Conservation (phyloP, 202 grass and related monocot species). For the Carex arenaria region DNA sequence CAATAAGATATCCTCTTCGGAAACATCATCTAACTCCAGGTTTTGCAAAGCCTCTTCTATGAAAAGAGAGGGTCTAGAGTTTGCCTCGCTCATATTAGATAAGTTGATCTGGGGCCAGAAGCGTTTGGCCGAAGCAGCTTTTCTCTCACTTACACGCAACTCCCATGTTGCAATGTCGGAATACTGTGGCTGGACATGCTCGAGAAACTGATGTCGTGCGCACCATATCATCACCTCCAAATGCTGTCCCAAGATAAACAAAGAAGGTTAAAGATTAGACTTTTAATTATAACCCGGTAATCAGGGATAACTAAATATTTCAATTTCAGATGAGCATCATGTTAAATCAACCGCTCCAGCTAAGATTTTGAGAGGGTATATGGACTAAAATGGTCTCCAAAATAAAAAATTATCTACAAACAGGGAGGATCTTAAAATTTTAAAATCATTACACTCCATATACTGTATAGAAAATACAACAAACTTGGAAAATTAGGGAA, state of each 20-base stretch:
- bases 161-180: slow-evolving; percentile 51
- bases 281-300: not conserved
- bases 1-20: slow-evolving; percentile 59
- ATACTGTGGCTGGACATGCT: slow-evolving; percentile 43
- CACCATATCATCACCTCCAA: slow-evolving; percentile 96
- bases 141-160: slow-evolving; percentile 55
- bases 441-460: not conserved
- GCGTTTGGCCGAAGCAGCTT: slow-evolving; percentile 38
- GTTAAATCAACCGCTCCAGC: not conserved
- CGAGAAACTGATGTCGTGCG: slow-evolving; percentile 61
- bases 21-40: slow-evolving; percentile 56
- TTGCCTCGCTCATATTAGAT: slow-evolving; percentile 25
- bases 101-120: slow-evolving; percentile 60
- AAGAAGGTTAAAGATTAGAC: slow-evolving; percentile 24
- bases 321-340: not conserved
- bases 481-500: not conserved
- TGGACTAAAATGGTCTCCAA: not conserved
- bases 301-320: slow-evolving; percentile 22
- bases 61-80: slow-evolving; percentile 52
- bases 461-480: not conserved
- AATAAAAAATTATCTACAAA: not conserved
- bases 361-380: not conserved
- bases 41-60: slow-evolving; percentile 90
- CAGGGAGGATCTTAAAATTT: not conserved
- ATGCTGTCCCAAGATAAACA: slow-evolving; percentile 64